These are phyloP conservation scores for Hypholoma fasciculare DNA, from an alignment of 768 basidiomycete species.

Conservation along the genomic window DNA sequence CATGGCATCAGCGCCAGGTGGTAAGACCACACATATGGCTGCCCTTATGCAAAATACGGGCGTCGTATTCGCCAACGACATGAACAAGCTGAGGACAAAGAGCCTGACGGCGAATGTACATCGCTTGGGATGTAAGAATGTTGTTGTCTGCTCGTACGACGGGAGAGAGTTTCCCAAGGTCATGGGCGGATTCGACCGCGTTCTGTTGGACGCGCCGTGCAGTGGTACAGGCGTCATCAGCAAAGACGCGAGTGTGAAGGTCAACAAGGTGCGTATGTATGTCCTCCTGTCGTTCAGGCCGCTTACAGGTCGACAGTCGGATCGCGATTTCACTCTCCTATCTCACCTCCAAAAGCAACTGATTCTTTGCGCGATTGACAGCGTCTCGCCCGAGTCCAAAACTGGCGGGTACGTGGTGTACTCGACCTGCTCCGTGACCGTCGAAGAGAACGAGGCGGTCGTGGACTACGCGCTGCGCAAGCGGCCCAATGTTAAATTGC, in stretches of 20 bases:
- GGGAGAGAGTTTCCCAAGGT: constrained; percentile 98
- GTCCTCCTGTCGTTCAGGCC: too few species aligned
- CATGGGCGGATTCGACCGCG: constrained; percentile 98
- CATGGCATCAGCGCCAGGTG: constrained; percentile 98
- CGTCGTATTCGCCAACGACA: constrained; percentile 96
- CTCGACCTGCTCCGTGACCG: constrained; percentile 97
- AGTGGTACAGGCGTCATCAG: constrained; percentile 98
- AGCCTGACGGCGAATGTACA: constrained; percentile 96
- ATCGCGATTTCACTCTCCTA: constrained; percentile 94
- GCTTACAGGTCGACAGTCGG: constrained; percentile 54
- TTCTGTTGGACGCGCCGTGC: constrained; percentile 95
- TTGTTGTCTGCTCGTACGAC: constrained; percentile 95
- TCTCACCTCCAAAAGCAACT: constrained; percentile 98
- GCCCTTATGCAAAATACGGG: constrained; percentile 98
- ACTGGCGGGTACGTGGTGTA: constrained; percentile 96
- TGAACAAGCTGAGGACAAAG: constrained; percentile 93
- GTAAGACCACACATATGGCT: constrained; percentile 97
- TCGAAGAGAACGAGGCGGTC: constrained; percentile 98
- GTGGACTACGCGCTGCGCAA: constrained; percentile 97
- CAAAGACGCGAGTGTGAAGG: constrained; percentile 96
- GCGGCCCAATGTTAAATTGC: constrained; percentile 88
- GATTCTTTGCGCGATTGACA: constrained; percentile 97
- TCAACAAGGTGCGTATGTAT: constrained; percentile 78
- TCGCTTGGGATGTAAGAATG: constrained; percentile 97
- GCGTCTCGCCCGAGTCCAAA: constrained; percentile 84